These are phyloP conservation scores for Thermoascus crustaceus DNA, from an alignment of 2,329 filamentous ascomycete genomes.

Conservation along the genomic window DNA sequence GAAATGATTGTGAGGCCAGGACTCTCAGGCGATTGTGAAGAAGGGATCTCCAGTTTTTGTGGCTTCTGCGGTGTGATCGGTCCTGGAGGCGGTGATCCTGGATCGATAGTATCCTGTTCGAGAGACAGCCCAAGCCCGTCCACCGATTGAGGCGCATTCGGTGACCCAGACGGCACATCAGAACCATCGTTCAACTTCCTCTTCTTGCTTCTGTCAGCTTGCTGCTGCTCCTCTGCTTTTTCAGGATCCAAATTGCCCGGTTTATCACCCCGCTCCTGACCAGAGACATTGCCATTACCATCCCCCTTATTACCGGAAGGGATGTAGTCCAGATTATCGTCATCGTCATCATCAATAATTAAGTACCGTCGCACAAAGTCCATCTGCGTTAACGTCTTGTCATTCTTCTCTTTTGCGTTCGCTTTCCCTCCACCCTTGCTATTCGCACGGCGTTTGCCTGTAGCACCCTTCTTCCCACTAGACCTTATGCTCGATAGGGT, in stretches of 20 bases:
- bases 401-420: slow-evolving; percentile 16
- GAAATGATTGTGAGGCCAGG: slow-evolving; percentile 29
- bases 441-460: slow-evolving; percentile 14
- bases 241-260: neutral
- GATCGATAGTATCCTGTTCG: neutral
- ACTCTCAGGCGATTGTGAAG: slow-evolving; percentile 37
- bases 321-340: slow-evolving; percentile 25
- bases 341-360: slow-evolving; percentile 26
- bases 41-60: slow-evolving; percentile 28
- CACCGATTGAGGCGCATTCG: neutral
- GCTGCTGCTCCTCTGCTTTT: neutral
- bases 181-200: slow-evolving; percentile 12
- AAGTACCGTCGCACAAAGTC: slow-evolving; percentile 31
- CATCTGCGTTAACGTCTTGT: slow-evolving; percentile 38
- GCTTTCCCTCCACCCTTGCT: slow-evolving; percentile 16
- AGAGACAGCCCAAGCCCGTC: neutral
- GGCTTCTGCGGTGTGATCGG: slow-evolving; percentile 28
- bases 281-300: slow-evolving; percentile 7
- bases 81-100: no score
- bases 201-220: slow-evolving; percentile 11
- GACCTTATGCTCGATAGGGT: no score
- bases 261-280: slow-evolving; percentile 11
- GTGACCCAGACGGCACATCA: neutral
- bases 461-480: slow-evolving; percentile 10
- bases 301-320: slow-evolving; percentile 16